These are phyloP conservation scores for Penicillium soppii DNA, from an alignment of 495 filamentous ascomycete species.

Conservation along the genomic window DNA sequence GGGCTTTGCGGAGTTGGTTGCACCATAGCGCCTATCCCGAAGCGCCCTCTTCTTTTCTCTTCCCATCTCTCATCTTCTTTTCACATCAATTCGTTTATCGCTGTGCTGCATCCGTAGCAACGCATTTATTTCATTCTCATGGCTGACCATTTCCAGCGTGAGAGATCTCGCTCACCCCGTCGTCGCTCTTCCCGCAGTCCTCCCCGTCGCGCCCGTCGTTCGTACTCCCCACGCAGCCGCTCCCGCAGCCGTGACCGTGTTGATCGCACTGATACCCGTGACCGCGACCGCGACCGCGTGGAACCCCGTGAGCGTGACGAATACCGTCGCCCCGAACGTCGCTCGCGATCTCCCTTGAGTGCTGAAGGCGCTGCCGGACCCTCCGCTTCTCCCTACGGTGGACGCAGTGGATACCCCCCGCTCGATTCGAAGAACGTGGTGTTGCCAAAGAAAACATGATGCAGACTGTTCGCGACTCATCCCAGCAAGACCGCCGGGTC, in stretches of 20 bases:
- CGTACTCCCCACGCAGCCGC: conserved; percentile 89
- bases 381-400: conserved; percentile 57
- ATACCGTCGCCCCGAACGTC: conserved; percentile 76
- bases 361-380: conserved; percentile 69
- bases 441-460: conserved; percentile 93
- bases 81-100: too few relatives aligned
- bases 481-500: conserved; percentile 97
- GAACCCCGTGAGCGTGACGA: conserved; percentile 50
- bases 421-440: conserved; percentile 81
- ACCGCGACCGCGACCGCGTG: conserved; percentile 37
- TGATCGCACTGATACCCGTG: neutral
- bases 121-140: conserved; percentile 25
- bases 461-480: conserved; percentile 86
- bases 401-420: conserved; percentile 59
- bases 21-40: neutral
- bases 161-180: conserved; percentile 91
- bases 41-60: conserved; percentile 3
- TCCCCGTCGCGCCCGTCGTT: conserved; percentile 73
- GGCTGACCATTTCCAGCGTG: conserved; percentile 66
- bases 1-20: conserved; percentile 5
- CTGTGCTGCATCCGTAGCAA: conserved; percentile 11
- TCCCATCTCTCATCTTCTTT: conserved; percentile 6
- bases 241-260: conserved; percentile 68
- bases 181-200: conserved; percentile 76
- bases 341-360: conserved; percentile 84